A percentile compares a stretch with the other conserved stretches of the same genome.
These are phyloP conservation scores for Floccularia luteovirens DNA, from an alignment of 768 basidiomycete species.

Conservation along the genomic window DNA sequence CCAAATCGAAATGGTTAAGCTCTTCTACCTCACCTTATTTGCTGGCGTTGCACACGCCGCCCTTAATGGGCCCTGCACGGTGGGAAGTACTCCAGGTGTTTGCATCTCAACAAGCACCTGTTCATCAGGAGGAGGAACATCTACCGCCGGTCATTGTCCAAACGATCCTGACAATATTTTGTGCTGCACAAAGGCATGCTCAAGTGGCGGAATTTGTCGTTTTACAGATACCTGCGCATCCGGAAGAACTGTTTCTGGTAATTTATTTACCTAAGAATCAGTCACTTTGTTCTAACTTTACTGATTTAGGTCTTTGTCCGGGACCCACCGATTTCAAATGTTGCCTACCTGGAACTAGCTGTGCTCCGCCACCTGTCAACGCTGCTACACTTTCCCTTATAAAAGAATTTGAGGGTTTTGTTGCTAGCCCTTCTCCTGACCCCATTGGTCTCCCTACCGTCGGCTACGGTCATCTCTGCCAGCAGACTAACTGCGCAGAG, in stretches of 20 bases:
- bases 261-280: too few relatives aligned
- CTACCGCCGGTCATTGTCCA: slow-evolving; percentile 16
- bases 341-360: slow-evolving; percentile 4
- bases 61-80: slow-evolving; percentile 4
- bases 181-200: slow-evolving; percentile 21
- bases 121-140: slow-evolving; percentile 13
- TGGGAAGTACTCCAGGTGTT: slow-evolving; percentile 9
- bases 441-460: slow-evolving; percentile 25
- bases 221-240: slow-evolving; percentile 13
- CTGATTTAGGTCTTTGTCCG: slow-evolving; percentile 6
- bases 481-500: slow-evolving; percentile 8
- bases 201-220: slow-evolving; percentile 16
- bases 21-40: too few relatives aligned
- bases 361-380: slow-evolving; percentile 14
- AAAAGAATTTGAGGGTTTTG: slow-evolving; percentile 23
- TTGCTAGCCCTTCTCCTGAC: slow-evolving; percentile 19
- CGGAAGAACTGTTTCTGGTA: slow-evolving; percentile 15
- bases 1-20: too few relatives aligned
- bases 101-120: slow-evolving; percentile 18
- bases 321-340: slow-evolving; percentile 9
- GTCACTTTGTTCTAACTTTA: background rate
- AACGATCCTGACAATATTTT: slow-evolving; percentile 16
- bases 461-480: slow-evolving; percentile 25
- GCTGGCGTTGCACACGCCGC: background rate
- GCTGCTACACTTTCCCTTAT: slow-evolving; percentile 18